Percentiles rank a stretch among this genome's conserved stretches.
phyloP scores from a whole-genome alignment of 257 asterid genomes.

The Fraxinus pennsylvanica region DNA sequence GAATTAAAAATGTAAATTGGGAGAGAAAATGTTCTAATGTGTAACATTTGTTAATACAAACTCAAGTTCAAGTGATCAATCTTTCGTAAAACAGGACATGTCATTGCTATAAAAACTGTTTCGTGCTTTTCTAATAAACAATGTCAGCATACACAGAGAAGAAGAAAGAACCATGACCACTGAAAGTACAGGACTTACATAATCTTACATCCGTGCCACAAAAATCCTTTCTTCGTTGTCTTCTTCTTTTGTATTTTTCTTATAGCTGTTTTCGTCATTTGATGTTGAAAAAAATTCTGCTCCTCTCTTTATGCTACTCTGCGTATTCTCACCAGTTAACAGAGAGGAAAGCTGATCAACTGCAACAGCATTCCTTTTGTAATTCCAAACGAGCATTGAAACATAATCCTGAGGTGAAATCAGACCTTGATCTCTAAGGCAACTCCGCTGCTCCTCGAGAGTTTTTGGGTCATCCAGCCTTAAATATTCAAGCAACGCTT shows the following conservation, averaged over 20 bases:
- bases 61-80: background rate
- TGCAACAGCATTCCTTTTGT: constrained; percentile 70
- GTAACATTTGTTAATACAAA: background rate
- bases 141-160: constrained; percentile 29
- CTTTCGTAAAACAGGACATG: background rate
- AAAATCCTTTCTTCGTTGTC: constrained; percentile 47
- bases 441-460: constrained; percentile 67
- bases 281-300: constrained; percentile 46
- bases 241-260: constrained; percentile 38
- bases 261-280: constrained; percentile 37
- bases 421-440: constrained; percentile 77
- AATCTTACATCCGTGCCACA: constrained; percentile 55
- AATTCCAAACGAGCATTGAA: constrained; percentile 97
- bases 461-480: constrained; percentile 65
- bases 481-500: constrained; percentile 80
- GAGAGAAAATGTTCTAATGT: constrained; percentile 5
- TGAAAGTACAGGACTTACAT: constrained; percentile 11
- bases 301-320: constrained; percentile 28
- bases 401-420: constrained; percentile 92
- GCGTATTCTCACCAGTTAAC: constrained; percentile 26
- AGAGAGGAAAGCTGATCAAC: constrained; percentile 47
- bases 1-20: too few relatives aligned
- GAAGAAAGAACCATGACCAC: constrained; percentile 19
- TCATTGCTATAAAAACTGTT: background rate
- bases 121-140: background rate